Percentiles rank a stretch among this genome's conserved stretches.
phyloP scores from a whole-genome alignment of 495 filamentous ascomycete genomes.

The Neurospora sp. region DNA sequence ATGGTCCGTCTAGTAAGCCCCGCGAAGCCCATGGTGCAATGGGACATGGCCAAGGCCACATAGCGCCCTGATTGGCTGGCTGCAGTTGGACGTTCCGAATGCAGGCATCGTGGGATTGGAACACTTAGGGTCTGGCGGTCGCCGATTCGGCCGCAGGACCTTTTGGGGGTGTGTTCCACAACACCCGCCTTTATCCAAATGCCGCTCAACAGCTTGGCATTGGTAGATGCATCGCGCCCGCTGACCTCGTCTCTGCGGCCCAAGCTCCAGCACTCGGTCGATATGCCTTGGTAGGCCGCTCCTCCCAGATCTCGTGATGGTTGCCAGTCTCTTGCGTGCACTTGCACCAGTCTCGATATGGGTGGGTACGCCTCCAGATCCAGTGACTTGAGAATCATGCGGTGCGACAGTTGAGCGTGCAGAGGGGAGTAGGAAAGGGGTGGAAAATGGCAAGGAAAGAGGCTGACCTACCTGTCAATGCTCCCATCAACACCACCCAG shows the following conservation, averaged over 20 bases:
- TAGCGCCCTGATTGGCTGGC: constrained; percentile 30
- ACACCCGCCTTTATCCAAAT: constrained; percentile 21
- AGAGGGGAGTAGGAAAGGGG: constrained; percentile 2
- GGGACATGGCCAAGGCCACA: constrained; percentile 26
- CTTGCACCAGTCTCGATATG: constrained; percentile 24
- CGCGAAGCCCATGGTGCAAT: constrained; percentile 31
- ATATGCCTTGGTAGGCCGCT: neutral
- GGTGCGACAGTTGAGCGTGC: constrained; percentile 22
- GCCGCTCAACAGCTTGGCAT: constrained; percentile 17
- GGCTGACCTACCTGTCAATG: constrained; percentile 73
- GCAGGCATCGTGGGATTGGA: constrained; percentile 9
- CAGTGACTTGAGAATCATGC: constrained; percentile 32
- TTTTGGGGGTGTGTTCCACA: constrained; percentile 26
- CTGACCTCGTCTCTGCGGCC: constrained; percentile 5
- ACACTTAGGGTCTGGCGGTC: constrained; percentile 14
- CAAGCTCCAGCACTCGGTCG: neutral
- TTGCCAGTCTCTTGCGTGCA: constrained; percentile 19
- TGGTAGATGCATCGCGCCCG: constrained; percentile 16
- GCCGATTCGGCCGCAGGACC: constrained; percentile 30
- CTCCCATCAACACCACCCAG: constrained; percentile 64
- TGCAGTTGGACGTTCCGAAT: constrained; percentile 10
- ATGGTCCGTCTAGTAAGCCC: constrained; percentile 29
- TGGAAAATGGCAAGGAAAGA: constrained; percentile 15
- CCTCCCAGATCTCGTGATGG: constrained; percentile 3
- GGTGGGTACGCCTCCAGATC: constrained; percentile 18